phyloP scores from a whole-genome alignment of 495 filamentous ascomycete species.

The Niebla homalea region DNA sequence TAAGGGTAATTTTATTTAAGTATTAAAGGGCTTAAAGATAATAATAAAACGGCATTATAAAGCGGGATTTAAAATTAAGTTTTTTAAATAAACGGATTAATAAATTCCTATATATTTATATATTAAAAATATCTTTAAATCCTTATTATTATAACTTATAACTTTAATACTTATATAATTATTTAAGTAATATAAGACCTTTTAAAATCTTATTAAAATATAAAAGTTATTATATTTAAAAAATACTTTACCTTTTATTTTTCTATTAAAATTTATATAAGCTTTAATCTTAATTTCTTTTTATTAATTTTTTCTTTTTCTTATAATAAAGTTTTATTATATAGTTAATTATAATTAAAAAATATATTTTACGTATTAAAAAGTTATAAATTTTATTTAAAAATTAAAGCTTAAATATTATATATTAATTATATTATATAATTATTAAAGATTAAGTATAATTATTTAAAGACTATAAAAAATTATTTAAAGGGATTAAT shows the following conservation, averaged over 20 bases:
- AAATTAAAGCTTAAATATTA: neutral
- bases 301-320: neutral
- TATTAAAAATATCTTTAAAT: no score
- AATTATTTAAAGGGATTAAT: neutral
- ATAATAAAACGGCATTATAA: neutral
- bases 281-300: neutral
- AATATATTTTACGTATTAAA: neutral
- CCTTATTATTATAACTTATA: no score
- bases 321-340: neutral
- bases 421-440: constrained; percentile 1
- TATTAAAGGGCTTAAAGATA: neutral
- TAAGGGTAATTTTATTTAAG: neutral
- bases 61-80: neutral
- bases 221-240: neutral
- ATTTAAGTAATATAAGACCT: no score
- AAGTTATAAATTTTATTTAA: neutral
- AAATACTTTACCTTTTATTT: neutral
- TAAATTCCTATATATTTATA: neutral
- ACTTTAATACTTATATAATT: no score
- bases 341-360: neutral
- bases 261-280: neutral
- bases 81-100: no score
- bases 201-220: neutral
- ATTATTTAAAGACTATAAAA: neutral
- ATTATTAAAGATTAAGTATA: neutral